Evolutionary conservation across 805 yeast species (phyloP).

Genomic region (Cyberlindnera veronae): DNA sequence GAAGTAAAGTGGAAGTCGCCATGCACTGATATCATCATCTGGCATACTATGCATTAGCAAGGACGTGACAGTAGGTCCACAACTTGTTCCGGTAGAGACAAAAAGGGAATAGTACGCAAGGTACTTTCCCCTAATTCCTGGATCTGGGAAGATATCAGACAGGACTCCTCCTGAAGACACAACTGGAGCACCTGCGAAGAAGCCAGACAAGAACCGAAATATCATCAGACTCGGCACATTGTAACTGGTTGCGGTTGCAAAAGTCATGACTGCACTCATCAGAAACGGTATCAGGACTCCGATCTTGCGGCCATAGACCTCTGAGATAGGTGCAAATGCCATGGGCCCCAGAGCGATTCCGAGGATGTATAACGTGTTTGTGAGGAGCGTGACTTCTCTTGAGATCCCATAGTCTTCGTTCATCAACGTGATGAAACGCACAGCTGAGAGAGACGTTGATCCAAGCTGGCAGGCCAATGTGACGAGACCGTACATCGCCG

Average conservation of each 20-base stretch:
- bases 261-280: conserved; percentile 38
- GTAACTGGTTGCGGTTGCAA: conserved; percentile 49
- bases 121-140: conserved; percentile 50
- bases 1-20: conserved; percentile 60
- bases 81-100: conserved; percentile 39
- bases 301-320: conserved; percentile 37
- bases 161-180: conserved; percentile 52
- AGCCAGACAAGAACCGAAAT: conserved; percentile 55
- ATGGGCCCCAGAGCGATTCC: conserved; percentile 63
- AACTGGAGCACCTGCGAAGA: conserved; percentile 57
- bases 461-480: conserved; percentile 47
- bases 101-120: conserved; percentile 46
- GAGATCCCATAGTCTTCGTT: conserved; percentile 40
- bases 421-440: conserved; percentile 31
- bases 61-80: conserved; percentile 50
- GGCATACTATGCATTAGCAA: conserved; percentile 37
- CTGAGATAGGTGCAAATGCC: conserved; percentile 57
- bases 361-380: conserved; percentile 55
- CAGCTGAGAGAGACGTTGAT: conserved; percentile 47
- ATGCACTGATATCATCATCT: conserved; percentile 36
- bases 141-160: conserved; percentile 48
- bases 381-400: conserved; percentile 44
- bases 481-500: conserved; percentile 36
- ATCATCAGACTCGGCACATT: conserved; percentile 49
- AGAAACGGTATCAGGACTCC: conserved; percentile 43